Evolutionary conservation across 805 yeast genomes (phyloP).

Genomic region (Lipomyces yamanashiensis): DNA sequence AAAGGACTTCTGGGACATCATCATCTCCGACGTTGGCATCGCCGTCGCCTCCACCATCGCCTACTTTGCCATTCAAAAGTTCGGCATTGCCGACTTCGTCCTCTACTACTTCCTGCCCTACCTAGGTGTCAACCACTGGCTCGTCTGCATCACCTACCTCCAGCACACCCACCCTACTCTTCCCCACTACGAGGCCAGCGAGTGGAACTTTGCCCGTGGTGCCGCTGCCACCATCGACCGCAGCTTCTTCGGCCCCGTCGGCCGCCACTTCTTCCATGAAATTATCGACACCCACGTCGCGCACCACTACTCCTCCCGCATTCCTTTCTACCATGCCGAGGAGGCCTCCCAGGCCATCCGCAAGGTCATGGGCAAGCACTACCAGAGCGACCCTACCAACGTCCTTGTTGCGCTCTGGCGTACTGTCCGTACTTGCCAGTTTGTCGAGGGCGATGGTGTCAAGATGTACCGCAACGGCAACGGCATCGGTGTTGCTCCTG

Average conservation of each 20-base stretch:
- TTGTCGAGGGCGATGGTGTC: slow-evolving; percentile 72
- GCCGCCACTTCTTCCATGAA: slow-evolving; percentile 80
- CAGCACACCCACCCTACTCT: slow-evolving; percentile 81
- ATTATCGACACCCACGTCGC: slow-evolving; percentile 89
- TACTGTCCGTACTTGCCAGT: slow-evolving; percentile 66
- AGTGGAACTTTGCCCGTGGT: slow-evolving; percentile 82
- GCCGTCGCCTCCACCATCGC: slow-evolving; percentile 50
- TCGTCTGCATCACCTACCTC: slow-evolving; percentile 80
- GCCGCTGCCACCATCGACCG: slow-evolving; percentile 90
- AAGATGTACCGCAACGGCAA: slow-evolving; percentile 76
- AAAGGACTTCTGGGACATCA: slow-evolving; percentile 71
- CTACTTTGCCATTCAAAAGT: slow-evolving; percentile 62
- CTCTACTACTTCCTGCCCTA: slow-evolving; percentile 79
- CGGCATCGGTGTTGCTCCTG: slow-evolving; percentile 53
- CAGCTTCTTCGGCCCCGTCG: slow-evolving; percentile 73
- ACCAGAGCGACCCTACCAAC: slow-evolving; percentile 67
- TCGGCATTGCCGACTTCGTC: slow-evolving; percentile 65
- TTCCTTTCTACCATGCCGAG: slow-evolving; percentile 77
- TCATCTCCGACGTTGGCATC: slow-evolving; percentile 76
- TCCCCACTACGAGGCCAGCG: slow-evolving; percentile 76
- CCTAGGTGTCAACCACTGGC: slow-evolving; percentile 85
- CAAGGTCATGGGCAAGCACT: slow-evolving; percentile 84
- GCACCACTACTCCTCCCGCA: slow-evolving; percentile 82
- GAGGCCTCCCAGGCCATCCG: slow-evolving; percentile 67
- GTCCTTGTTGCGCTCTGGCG: slow-evolving; percentile 70